Conservation (phyloP, 2,329 filamentous ascomycete species). For the Fusarium redolens region DNA sequence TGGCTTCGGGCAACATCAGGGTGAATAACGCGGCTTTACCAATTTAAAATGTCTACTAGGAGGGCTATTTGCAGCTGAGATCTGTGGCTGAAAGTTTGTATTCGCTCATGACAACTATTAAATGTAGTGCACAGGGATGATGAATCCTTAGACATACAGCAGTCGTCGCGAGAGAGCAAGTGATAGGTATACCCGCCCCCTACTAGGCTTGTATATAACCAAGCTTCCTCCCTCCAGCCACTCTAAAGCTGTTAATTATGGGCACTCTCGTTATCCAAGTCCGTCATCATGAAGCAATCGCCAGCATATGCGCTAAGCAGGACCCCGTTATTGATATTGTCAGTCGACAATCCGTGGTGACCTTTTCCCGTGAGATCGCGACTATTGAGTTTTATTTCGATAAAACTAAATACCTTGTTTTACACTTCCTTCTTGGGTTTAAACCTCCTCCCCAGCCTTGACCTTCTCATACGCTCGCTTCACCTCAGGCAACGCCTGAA, state of each 20-base stretch:
- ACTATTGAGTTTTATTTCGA: not conserved
- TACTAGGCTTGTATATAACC: not conserved
- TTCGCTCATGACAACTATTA: not conserved
- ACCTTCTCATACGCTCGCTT: constrained; percentile 13
- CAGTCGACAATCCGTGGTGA: not conserved
- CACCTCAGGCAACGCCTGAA: constrained; percentile 2
- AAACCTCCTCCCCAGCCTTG: constrained; percentile 12
- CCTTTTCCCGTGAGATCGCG: not conserved
- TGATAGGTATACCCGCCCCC: no score
- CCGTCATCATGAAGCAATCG: not conserved
- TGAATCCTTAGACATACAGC: not conserved
- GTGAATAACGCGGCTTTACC: not conserved
- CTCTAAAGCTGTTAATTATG: not conserved
- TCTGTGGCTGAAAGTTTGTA: not conserved
- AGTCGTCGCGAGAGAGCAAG: no score
- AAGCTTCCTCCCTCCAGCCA: not conserved
- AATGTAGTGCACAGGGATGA: not conserved
- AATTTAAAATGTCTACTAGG: not conserved
- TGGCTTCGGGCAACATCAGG: not conserved
- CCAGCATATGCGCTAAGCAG: not conserved
- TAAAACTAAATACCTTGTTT: not conserved
- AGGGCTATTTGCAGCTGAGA: not conserved
- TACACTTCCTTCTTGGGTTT: not conserved
- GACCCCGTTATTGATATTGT: not conserved
- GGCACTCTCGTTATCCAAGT: not conserved